Conservation (phyloP, 1,284 basidiomycete species). For the Anthracocystis walkeri region DNA sequence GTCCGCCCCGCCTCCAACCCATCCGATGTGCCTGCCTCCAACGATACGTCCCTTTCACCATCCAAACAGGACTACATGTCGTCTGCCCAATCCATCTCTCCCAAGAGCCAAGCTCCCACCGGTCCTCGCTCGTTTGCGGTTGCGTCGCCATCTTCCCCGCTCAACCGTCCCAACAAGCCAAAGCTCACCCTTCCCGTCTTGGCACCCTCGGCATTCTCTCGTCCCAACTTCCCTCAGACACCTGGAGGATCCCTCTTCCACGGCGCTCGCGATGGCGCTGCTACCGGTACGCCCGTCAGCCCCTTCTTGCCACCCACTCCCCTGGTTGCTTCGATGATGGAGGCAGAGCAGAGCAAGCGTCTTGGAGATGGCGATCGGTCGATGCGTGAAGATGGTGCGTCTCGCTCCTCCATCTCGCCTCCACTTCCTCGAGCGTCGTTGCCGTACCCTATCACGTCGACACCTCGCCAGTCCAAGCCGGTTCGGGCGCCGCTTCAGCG, state of each 20-base stretch:
- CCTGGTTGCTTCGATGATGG: slow-evolving; percentile 50
- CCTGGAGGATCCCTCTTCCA: slow-evolving; percentile 57
- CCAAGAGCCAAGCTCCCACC: slow-evolving; percentile 13
- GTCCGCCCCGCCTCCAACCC: slow-evolving; percentile 16
- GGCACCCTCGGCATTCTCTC: slow-evolving; percentile 41
- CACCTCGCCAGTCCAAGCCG: slow-evolving; percentile 28
- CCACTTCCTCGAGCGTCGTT: slow-evolving; percentile 18
- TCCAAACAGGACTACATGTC: slow-evolving; percentile 5
- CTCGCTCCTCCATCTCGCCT: slow-evolving; percentile 24
- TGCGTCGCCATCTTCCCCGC: slow-evolving; percentile 23
- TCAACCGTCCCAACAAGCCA: slow-evolving; percentile 40
- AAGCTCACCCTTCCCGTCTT: slow-evolving; percentile 36
- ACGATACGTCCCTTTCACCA: slow-evolving; percentile 1
- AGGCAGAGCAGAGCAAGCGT: slow-evolving; percentile 40
- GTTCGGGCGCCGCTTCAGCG: slow-evolving; percentile 44
- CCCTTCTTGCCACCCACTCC: slow-evolving; percentile 65
- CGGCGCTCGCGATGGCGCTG: slow-evolving; percentile 62
- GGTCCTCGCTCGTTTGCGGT: slow-evolving; percentile 8
- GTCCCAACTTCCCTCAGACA: slow-evolving; percentile 56
- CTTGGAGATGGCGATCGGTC: slow-evolving; percentile 11
- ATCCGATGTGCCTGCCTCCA: slow-evolving; percentile 4
- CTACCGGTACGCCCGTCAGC: slow-evolving; percentile 57
- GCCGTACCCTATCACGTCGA: slow-evolving; percentile 25
- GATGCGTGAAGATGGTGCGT: slow-evolving; percentile 14
- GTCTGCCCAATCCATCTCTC: slow-evolving; percentile 22